A percentile compares a stretch with the other conserved stretches of the same genome.
These are phyloP conservation scores for Trichoderma orchidacearum DNA, from an alignment of 495 filamentous ascomycete genomes.

Conservation along the genomic window DNA sequence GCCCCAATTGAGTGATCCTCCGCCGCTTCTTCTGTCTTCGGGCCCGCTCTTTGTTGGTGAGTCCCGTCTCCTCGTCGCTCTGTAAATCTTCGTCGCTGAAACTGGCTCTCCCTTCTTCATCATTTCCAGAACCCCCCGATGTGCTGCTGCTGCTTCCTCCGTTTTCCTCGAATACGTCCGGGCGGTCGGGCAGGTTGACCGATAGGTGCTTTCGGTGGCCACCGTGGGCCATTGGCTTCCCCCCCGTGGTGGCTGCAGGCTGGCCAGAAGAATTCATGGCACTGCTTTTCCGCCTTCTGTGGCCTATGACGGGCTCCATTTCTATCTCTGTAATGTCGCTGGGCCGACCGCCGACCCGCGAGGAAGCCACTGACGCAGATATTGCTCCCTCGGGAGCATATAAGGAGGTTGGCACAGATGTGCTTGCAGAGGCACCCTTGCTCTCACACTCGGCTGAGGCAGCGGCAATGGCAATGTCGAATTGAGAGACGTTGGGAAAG, in stretches of 20 bases:
- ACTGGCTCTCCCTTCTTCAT: not conserved
- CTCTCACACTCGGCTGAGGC: not conserved
- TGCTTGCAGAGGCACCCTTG: not conserved
- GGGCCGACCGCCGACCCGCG: not conserved
- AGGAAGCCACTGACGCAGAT: not conserved
- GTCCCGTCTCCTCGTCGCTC: conserved; percentile 80
- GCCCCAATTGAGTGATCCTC: conserved; percentile 58
- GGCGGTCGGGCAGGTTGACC: not conserved
- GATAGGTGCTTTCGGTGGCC: conserved; percentile 12
- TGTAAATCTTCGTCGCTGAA: conserved; percentile 57
- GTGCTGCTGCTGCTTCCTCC: not conserved
- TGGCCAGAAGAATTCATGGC: conserved; percentile 26
- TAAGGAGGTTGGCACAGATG: not conserved
- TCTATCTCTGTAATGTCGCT: conserved; percentile 22
- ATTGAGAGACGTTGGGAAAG: not conserved
- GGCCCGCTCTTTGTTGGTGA: conserved; percentile 58
- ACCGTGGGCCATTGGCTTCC: conserved; percentile 8
- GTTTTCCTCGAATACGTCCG: not conserved
- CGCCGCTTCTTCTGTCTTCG: conserved; percentile 50
- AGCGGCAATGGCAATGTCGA: not conserved
- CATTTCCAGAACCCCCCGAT: not conserved
- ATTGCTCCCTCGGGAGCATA: not conserved
- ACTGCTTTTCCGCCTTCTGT: conserved; percentile 48
- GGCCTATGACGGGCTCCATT: conserved; percentile 33
- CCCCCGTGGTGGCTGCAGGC: not conserved